Evolutionary conservation across 305 asterid species (phyloP).

Genomic region (Fraxinus albicans): DNA sequence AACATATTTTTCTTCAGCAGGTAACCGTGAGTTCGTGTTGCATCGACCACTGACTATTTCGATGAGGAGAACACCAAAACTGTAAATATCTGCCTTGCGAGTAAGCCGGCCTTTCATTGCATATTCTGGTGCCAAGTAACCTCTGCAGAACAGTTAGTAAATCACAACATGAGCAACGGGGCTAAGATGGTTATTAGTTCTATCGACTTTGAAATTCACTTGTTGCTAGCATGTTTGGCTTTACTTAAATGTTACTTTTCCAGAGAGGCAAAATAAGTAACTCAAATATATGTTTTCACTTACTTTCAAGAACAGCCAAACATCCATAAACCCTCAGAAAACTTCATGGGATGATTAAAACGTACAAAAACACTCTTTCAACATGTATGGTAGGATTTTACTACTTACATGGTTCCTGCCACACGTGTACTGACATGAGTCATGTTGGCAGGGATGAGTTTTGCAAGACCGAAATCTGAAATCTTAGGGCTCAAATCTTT

Average conservation of each 20-base stretch:
- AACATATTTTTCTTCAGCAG: slow-evolving; percentile 76
- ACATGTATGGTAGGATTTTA: slow-evolving; percentile 1
- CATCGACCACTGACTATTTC: slow-evolving; percentile 94
- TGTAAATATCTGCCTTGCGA: slow-evolving; percentile 79
- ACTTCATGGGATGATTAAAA: neutral
- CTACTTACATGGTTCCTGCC: slow-evolving; percentile 90
- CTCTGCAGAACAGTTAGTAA: slow-evolving; percentile 52
- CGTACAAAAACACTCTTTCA: neutral
- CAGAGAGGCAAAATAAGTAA: neutral
- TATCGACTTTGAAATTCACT: neutral
- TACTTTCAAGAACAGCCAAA: neutral
- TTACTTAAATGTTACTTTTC: neutral
- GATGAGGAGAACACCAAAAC: slow-evolving; percentile 86
- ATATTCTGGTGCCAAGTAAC: slow-evolving; percentile 97
- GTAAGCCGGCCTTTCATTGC: slow-evolving; percentile 91
- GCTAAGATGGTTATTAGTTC: neutral
- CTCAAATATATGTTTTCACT: neutral
- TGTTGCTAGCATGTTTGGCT: neutral
- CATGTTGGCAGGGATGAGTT: slow-evolving; percentile 75
- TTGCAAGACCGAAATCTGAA: slow-evolving; percentile 98
- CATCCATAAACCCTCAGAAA: neutral
- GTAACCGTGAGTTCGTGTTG: slow-evolving; percentile 74
- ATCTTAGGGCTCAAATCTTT: slow-evolving; percentile 75
- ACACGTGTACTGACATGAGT: slow-evolving; percentile 95
- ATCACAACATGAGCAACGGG: neutral